Evolutionary conservation across 257 asterid species (phyloP), one percentile per base, ranked within the genome.

Genomic region (Asclepias syriaca): DNA sequence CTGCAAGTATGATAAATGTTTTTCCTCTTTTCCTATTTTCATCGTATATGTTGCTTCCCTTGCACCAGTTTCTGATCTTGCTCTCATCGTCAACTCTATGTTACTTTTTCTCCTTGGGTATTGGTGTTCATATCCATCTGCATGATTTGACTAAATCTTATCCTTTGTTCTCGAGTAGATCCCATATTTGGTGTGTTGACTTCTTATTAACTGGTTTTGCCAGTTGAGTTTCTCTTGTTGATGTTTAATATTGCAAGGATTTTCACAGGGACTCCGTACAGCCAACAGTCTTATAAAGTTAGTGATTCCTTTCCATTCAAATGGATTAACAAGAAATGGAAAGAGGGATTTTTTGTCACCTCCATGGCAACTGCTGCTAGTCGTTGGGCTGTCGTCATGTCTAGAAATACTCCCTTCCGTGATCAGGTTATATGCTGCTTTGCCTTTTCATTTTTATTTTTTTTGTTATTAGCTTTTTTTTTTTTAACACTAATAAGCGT

Each of bases 261-360:
- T 49, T 66, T 57, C 45, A 74, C 80, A 83, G 87, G 87, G 65
- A 83, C 87, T 27, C 64, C 49, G 55, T 83, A 78, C 70, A 72
- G 27, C 56, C 87, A 83, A 46, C 87, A 83, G 72, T 83, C 87
- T 5, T 83, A 80, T 57, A 83, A 81, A 74, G 87, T 83, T 3
- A 83, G 87, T n/a, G 87, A 83, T 46, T 80, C 84, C 10, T 83
- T 83, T 72, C 85, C 87, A 54, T 83, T 83, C 73, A 83, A 83
- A 69, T 83, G 87, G 87, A 83, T 83, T 57, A 83, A 79, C 81
- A 83, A 83, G 80, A 83, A 83, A 65, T 83, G 85, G 87, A 84
- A 74, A 73, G 87, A 84, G 77, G 87, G 87, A 53, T 84, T 81
- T 75, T 81, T 78, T 21, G 87, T 84, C 50, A 84, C 87, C 37